Conservation (phyloP, 106 monocot genomes). For the Apostasia shenzhenica region DNA sequence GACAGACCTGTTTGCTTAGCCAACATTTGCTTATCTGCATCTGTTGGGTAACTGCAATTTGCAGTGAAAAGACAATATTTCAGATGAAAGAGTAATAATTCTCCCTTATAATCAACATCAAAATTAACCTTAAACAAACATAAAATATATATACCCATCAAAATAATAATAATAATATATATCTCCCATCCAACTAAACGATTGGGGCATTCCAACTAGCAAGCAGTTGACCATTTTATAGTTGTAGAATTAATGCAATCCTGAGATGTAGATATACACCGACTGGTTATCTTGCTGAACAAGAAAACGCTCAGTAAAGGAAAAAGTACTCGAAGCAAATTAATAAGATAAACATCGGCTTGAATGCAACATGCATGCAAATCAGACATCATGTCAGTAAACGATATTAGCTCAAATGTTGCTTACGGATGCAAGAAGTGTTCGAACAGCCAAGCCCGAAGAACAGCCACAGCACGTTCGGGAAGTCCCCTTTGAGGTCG, state of each 20-base stretch:
- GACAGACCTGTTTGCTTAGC: constrained; percentile 84
- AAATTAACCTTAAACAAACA: too few relatives aligned
- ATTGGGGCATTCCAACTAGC: too few relatives aligned
- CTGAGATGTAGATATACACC: too few relatives aligned
- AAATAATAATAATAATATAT: too few relatives aligned
- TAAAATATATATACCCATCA: too few relatives aligned
- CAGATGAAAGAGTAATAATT: background rate
- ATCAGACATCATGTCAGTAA: background rate
- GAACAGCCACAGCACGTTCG: constrained; percentile 73
- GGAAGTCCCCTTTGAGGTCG: constrained; percentile 88
- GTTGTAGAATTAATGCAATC: too few relatives aligned
- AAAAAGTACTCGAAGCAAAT: too few relatives aligned
- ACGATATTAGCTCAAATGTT: background rate
- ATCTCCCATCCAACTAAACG: too few relatives aligned
- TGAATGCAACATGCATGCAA: background rate
- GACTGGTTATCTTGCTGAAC: too few relatives aligned
- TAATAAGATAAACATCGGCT: too few relatives aligned
- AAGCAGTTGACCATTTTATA: too few relatives aligned
- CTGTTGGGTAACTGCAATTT: constrained; percentile 68
- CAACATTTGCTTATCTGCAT: constrained; percentile 82
- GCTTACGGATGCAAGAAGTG: constrained; percentile 94
- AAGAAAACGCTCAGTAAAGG: too few relatives aligned
- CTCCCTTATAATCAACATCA: background rate
- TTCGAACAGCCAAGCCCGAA: constrained; percentile 90
- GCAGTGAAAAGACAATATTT: background rate